Percentiles rank a stretch among this genome's conserved stretches.
phyloP scores from a whole-genome alignment of 208 protist genomes.

The Acanthamoeba lenticulata region DNA sequence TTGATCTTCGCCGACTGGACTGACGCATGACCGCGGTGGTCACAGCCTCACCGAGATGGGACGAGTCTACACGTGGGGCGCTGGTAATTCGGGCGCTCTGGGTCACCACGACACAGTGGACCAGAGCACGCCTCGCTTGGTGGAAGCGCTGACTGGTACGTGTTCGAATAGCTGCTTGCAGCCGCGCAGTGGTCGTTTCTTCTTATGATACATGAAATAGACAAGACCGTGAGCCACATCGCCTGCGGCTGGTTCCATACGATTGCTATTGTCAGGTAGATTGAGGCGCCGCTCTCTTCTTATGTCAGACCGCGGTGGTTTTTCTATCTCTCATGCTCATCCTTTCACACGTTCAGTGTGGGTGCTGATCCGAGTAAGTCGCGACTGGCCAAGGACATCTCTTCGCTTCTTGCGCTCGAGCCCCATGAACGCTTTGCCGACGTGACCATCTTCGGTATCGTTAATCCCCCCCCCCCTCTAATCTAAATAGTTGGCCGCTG shows the following conservation, averaged over 20 bases:
- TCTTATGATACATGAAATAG: background rate
- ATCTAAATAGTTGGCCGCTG: background rate
- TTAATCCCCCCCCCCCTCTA: background rate
- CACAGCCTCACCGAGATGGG: background rate
- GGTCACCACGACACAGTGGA: background rate
- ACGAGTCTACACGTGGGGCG: background rate
- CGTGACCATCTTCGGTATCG: background rate
- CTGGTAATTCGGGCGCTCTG: background rate
- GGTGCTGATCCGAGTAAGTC: background rate
- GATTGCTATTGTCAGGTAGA: background rate
- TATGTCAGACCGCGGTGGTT: background rate
- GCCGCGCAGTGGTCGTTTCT: too few relatives aligned
- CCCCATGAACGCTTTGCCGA: background rate
- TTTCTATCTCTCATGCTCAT: background rate
- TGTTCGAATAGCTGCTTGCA: background rate
- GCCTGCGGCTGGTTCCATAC: background rate
- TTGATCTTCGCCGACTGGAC: too few relatives aligned
- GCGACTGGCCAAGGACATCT: background rate
- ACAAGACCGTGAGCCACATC: conserved; percentile 2
- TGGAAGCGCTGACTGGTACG: background rate
- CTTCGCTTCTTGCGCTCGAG: background rate
- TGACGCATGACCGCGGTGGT: too few relatives aligned
- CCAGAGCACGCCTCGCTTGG: background rate
- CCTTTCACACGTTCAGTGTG: background rate
- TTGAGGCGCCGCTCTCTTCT: background rate